phyloP scores from a whole-genome alignment of 2,329 filamentous ascomycete genomes.

The Fonsecaea erecta region DNA sequence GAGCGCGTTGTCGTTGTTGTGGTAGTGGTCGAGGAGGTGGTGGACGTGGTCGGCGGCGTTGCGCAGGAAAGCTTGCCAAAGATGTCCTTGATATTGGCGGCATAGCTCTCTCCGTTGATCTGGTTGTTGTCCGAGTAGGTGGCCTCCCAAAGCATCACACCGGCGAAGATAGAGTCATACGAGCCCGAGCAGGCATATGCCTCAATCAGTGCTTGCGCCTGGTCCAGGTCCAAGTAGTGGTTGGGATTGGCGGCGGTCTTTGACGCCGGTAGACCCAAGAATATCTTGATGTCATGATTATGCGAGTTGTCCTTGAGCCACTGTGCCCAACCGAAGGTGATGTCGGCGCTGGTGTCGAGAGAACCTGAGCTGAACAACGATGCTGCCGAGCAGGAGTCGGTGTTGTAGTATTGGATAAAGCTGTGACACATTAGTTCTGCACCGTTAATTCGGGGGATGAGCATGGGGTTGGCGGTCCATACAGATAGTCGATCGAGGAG shows the following conservation, averaged over 20 bases:
- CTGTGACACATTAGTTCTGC: conserved; percentile 16
- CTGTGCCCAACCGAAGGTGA: conserved; percentile 50
- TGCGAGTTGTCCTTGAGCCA: conserved; percentile 43
- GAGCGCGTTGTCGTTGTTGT: conserved; percentile 27
- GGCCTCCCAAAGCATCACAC: conserved; percentile 65
- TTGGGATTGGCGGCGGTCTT: conserved; percentile 39
- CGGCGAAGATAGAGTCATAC: conserved; percentile 54
- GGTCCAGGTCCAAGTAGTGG: conserved; percentile 54
- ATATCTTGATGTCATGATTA: conserved; percentile 56
- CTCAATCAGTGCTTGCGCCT: conserved; percentile 54
- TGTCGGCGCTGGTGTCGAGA: conserved; percentile 49
- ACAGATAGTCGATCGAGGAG: conserved; percentile 57
- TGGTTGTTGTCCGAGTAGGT: conserved; percentile 54
- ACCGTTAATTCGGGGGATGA: neutral
- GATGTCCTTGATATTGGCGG: conserved; percentile 55
- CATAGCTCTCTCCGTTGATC: conserved; percentile 52
- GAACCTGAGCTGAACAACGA: conserved; percentile 39
- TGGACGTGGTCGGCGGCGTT: conserved; percentile 19
- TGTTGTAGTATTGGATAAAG: conserved; percentile 64
- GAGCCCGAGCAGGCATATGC: conserved; percentile 47
- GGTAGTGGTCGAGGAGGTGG: conserved; percentile 25
- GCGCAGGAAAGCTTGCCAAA: conserved; percentile 39
- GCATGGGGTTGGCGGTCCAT: neutral
- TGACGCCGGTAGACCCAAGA: conserved; percentile 56
- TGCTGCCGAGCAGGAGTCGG: conserved; percentile 54